A percentile compares a stretch with the other conserved stretches of the same genome.
These are phyloP conservation scores for Hygrophorus pudorinus DNA, from an alignment of 768 basidiomycete species.

Conservation along the genomic window DNA sequence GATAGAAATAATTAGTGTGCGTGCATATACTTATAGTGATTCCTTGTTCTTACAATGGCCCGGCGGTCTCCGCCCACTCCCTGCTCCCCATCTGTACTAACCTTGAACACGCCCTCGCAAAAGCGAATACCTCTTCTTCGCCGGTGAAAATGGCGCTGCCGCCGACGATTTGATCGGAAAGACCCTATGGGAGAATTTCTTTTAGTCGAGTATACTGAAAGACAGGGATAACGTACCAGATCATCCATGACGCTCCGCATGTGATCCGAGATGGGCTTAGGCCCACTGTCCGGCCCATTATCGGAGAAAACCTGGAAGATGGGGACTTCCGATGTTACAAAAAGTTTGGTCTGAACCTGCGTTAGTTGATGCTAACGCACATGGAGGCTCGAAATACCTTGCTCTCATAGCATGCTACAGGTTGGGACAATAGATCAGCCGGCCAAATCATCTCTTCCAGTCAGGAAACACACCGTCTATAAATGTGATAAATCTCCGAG, in stretches of 20 bases:
- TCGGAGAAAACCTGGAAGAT: slow-evolving; percentile 87
- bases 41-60: slow-evolving; percentile 12
- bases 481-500: slow-evolving; percentile 93
- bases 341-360: slow-evolving; percentile 70
- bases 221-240: slow-evolving; percentile 43
- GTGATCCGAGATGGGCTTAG: slow-evolving; percentile 55
- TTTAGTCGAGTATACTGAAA: slow-evolving; percentile 5
- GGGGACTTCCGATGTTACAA: slow-evolving; percentile 87
- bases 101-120: slow-evolving; percentile 85
- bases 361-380: neutral
- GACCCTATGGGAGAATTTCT: slow-evolving; percentile 39
- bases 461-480: slow-evolving; percentile 61
- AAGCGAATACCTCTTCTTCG: slow-evolving; percentile 96
- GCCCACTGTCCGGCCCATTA: slow-evolving; percentile 32
- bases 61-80: slow-evolving; percentile 63
- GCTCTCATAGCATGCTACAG: slow-evolving; percentile 81
- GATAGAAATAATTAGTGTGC: neutral
- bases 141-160: slow-evolving; percentile 87
- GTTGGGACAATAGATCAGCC: neutral
- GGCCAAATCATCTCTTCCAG: neutral
- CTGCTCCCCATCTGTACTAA: slow-evolving; percentile 86
- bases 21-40: neutral
- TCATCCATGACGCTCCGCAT: slow-evolving; percentile 95
- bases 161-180: slow-evolving; percentile 68
- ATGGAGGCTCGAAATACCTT: slow-evolving; percentile 37